Evolutionary conservation across 805 yeast species (phyloP), one percentile per base, ranked within the genome.

Genomic region (Limtongia smithiae): DNA sequence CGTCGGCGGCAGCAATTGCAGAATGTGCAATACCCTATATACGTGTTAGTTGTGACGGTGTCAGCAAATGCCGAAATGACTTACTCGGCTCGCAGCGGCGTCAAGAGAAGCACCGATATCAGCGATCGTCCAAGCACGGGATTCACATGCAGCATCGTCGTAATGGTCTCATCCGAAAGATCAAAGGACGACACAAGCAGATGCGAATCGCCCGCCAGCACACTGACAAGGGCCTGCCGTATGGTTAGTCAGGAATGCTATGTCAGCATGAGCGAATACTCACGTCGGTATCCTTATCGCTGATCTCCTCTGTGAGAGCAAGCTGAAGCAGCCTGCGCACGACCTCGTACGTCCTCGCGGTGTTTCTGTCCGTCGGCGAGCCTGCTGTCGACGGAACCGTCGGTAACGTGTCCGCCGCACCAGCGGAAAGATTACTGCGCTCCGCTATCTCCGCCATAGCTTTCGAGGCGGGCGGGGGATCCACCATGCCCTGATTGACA

Each of bases 1-100:
- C 34, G 56, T 43, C 11, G 53, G 53, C 9, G 56, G 56, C 3
- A 51, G 34, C 34, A 40, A 41, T 20, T 48, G 53, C 37, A 51
- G n/a, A 12, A 44, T 33, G 18, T 51, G 48, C 36, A 51, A 35
- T 8, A 51, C 50, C 4, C 56, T 51, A 31, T 2, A n/a, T n/a
- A n/a, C n/a, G n/a, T n/a, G n/a, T n/a, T n/a, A n/a, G n/a, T n/a
- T n/a, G n/a, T n/a, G n/a, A n/a, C n/a, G n/a, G n/a, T n/a, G n/a
- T n/a, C n/a, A n/a, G n/a, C n/a, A n/a, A n/a, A n/a, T n/a, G n/a
- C n/a, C 18, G 15, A 22, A 20, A 11, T 3, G 3, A 40, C 53
- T 8, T 40, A 51, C 56, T 51, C 50, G 15, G 37, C 18, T 20
- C 56, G 31, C 30, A 44, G 18, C 4, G 37, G 21, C 12, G 56